A percentile compares a stretch with the other conserved stretches of the same genome.
Evolutionary conservation across 345 rosid species (phyloP).

Genomic region (Litchi chinensis): DNA sequence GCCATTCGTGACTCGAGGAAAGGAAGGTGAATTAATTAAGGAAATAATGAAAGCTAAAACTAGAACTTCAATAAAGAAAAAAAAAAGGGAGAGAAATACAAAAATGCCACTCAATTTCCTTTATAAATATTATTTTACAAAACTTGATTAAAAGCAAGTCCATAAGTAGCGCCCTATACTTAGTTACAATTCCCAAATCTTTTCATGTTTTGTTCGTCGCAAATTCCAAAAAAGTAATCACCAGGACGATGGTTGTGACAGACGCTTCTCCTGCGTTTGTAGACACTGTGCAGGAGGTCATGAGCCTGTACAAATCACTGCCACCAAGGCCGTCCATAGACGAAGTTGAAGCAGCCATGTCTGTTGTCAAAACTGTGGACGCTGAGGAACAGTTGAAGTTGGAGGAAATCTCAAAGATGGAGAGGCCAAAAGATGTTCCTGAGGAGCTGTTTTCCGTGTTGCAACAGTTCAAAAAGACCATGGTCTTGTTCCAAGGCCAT

Average conservation of each 20-base stretch:
- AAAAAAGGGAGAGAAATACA: neutral
- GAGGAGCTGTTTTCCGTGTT: constrained; percentile 48
- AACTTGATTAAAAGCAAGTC: neutral
- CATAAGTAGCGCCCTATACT: neutral
- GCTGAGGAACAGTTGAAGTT: constrained; percentile 46
- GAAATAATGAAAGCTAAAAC: neutral
- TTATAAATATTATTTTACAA: too few relatives aligned
- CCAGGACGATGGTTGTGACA: constrained; percentile 43
- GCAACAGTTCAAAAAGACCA: constrained; percentile 42
- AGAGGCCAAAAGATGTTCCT: constrained; percentile 43
- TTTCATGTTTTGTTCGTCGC: neutral
- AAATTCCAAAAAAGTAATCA: constrained; percentile 1
- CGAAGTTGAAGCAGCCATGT: constrained; percentile 61
- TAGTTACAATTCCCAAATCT: neutral
- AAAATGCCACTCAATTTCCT: neutral
- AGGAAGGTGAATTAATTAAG: neutral
- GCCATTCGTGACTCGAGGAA: neutral
- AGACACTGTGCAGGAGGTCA: constrained; percentile 54
- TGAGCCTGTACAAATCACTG: constrained; percentile 52
- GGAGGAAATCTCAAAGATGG: constrained; percentile 46
- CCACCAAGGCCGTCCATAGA: constrained; percentile 61
- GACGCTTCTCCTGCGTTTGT: constrained; percentile 40
- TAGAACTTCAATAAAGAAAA: neutral
- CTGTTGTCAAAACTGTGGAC: constrained; percentile 45
- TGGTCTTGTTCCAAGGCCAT: constrained; percentile 49